These are phyloP conservation scores for Quercus aquifolioides DNA, from an alignment of 306 rosid genomes.

Conservation along the genomic window DNA sequence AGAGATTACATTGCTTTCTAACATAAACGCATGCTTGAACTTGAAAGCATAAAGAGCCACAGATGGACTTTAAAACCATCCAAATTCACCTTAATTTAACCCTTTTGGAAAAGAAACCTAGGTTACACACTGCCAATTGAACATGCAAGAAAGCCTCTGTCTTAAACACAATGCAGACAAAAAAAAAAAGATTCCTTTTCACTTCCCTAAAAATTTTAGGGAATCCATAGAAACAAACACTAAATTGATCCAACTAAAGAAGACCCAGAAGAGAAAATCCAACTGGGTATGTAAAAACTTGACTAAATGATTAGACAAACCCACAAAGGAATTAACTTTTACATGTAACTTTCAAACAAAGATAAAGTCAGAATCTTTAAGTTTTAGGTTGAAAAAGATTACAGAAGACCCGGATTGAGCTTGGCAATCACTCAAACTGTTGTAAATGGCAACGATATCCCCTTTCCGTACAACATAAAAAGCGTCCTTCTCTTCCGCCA, in stretches of 20 bases:
- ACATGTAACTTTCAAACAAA: not conserved
- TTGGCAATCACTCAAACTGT: conserved; percentile 51
- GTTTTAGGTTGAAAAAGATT: conserved; percentile 10
- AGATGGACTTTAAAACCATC: no score
- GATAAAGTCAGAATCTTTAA: not conserved
- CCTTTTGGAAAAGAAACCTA: not conserved
- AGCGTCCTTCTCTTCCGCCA: conserved; percentile 73
- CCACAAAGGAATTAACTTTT: not conserved
- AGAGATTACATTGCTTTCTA: no score
- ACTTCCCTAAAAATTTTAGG: not conserved
- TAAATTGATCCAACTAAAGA: not conserved
- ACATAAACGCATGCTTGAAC: no score
- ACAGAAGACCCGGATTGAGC: conserved; percentile 51
- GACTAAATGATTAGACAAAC: not conserved
- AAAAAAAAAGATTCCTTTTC: not conserved
- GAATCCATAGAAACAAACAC: not conserved
- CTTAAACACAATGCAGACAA: not conserved
- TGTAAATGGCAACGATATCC: conserved; percentile 71
- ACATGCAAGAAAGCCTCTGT: not conserved
- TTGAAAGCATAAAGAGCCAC: no score
- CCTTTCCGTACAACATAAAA: conserved; percentile 78
- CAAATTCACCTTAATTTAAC: not conserved
- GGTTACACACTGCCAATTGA: not conserved
- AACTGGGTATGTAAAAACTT: not conserved
- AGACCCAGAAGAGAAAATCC: not conserved